phyloP scores from a whole-genome alignment of 202 grass and related monocot genomes.

The Brachypodium distachyon region DNA sequence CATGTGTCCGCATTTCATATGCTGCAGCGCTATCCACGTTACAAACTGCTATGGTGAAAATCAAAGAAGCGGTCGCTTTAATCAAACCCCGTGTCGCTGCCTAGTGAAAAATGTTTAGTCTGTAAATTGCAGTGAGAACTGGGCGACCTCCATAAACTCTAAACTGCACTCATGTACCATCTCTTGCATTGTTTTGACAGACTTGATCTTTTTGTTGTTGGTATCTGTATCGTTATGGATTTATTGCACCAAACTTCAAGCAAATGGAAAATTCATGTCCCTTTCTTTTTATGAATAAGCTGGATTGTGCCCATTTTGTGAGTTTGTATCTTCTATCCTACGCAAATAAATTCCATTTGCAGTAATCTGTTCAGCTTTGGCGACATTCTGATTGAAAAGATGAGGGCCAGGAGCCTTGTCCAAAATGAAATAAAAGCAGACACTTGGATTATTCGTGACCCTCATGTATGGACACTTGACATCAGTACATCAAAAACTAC shows the following conservation, averaged over 20 bases:
- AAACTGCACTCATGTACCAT: no score
- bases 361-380: not conserved
- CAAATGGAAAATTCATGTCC: not conserved
- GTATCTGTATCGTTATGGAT: not conserved
- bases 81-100: conserved; percentile 51
- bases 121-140: not conserved
- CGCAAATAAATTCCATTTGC: not conserved
- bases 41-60: conserved; percentile 56
- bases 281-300: not conserved
- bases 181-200: not conserved
- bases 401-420: no score
- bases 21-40: conserved; percentile 76
- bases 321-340: not conserved
- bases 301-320: not conserved
- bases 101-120: conserved; percentile 2
- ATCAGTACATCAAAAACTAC: not conserved
- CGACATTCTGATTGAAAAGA: not conserved
- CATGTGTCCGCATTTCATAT: conserved; percentile 66
- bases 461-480: not conserved
- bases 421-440: not conserved
- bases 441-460: not conserved
- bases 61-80: conserved; percentile 63
- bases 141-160: no score
- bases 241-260: not conserved
- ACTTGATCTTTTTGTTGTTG: no score